Base-by-base conservation (phyloP, 176 grass and related monocot species). In the Lolium multiflorum region DNA sequence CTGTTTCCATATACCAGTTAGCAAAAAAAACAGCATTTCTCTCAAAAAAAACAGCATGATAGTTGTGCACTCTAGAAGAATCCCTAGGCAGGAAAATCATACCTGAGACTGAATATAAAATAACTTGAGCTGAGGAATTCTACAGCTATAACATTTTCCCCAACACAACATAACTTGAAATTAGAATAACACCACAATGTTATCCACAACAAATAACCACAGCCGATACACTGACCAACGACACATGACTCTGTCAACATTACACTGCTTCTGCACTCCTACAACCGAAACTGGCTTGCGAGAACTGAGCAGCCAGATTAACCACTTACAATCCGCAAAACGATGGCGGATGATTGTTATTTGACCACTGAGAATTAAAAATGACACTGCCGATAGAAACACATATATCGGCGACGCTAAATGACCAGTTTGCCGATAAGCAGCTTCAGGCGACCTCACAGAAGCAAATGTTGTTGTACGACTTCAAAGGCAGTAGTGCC, bases 381-480 rank as follows among this genome's bases (percentile, higher is more conserved):
- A 52, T 0, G 1, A 62, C 18, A 61, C 14, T 0, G 35, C 14
- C 6, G 65, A 63, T 4, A 7, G 80, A 41, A 48, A 71, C 31
- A 3, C 16, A 74, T 57, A 76, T 20, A 49, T 24, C 48, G 55
- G n/a, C 3, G 58, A 24, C 21, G 0, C 58, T 11, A 59, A 21
- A 22, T 59, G 20, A 59, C 57, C 7, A 59, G 20, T 20, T 28
- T 65, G 68, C 31, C 58, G 78, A 71, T 86, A 77, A 74, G 16
- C 59, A 85, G 64, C 73, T 69, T 77, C 83, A 90, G 50, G 21
- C 57, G 57, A 48, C 83, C 58, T 85, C 77, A 25, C 3, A 67
- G 38, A 87, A 87, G 57, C 55, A 77, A 43, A 43, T 35, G 57
- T 85, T 86, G 78, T 74, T 83, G 4, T 63, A 69, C 20, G 15